phyloP scores from a whole-genome alignment of 257 asterid species.

The Salvia hispanica region DNA sequence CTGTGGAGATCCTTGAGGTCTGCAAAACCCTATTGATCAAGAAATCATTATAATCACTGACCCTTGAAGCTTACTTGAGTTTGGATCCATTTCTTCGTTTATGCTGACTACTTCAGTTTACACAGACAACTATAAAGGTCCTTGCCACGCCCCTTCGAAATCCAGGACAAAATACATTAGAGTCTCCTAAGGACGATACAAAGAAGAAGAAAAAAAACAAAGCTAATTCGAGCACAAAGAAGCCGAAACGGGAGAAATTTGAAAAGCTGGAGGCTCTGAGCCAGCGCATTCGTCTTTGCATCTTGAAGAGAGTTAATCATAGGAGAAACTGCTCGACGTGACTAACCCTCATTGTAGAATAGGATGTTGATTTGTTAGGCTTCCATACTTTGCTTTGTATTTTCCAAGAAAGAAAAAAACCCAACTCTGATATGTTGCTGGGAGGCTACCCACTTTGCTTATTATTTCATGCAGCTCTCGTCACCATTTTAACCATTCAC shows the following conservation, averaged over 20 bases:
- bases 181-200: constrained; percentile 39
- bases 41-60: too few species aligned
- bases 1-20: too few species aligned
- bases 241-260: constrained; percentile 72
- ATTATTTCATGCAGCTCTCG: background rate
- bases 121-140: constrained; percentile 71
- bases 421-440: constrained; percentile 28
- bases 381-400: constrained; percentile 17
- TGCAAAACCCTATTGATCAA: too few species aligned
- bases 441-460: constrained; percentile 29
- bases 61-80: background rate
- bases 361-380: constrained; percentile 25
- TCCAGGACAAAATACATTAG: constrained; percentile 39
- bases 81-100: background rate
- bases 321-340: constrained; percentile 76
- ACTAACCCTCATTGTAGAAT: constrained; percentile 44
- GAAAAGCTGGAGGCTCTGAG: constrained; percentile 87
- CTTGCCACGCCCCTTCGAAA: constrained; percentile 66
- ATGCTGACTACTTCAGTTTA: constrained; percentile 26
- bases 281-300: constrained; percentile 81
- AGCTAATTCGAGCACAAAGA: constrained; percentile 43
- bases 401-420: background rate
- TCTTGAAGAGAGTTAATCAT: constrained; percentile 72
- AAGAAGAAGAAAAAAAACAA: constrained; percentile 51
- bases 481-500: constrained; percentile 11